Conservation (phyloP, 2,329 filamentous ascomycete species). For the Aspergillus unguis region DNA sequence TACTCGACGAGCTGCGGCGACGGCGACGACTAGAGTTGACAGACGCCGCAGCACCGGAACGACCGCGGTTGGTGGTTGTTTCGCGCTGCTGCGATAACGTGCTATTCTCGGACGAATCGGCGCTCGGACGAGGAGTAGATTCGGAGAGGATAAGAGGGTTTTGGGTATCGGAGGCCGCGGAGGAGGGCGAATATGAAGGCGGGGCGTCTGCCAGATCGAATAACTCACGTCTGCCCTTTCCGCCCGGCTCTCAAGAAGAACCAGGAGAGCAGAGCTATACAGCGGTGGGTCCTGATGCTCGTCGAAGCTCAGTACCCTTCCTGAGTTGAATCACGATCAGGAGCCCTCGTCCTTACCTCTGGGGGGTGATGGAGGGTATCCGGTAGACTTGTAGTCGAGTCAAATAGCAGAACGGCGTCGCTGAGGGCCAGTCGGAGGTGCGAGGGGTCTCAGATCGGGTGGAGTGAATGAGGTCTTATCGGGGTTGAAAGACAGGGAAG, state of each 20-base stretch:
- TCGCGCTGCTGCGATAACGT: constrained; percentile 21
- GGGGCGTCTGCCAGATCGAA: constrained; percentile 72
- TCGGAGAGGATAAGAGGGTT: constrained; percentile 54
- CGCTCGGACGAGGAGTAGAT: constrained; percentile 40
- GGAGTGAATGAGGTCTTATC: constrained; percentile 23
- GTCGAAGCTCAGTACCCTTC: constrained; percentile 17
- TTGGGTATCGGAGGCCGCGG: constrained; percentile 66
- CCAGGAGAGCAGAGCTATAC: constrained; percentile 44
- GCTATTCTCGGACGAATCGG: constrained; percentile 21
- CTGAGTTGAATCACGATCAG: constrained; percentile 13
- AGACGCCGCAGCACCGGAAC: constrained; percentile 12
- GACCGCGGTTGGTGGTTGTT: constrained; percentile 10
- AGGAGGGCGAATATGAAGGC: constrained; percentile 55
- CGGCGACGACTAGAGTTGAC: constrained; percentile 28
- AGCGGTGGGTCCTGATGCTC: constrained; percentile 30
- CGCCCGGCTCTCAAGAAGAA: constrained; percentile 43
- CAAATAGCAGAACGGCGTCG: not conserved
- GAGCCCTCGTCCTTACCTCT: constrained; percentile 12
- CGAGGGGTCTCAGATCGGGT: constrained; percentile 8
- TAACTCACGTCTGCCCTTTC: constrained; percentile 44
- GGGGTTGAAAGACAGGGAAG: constrained; percentile 12
- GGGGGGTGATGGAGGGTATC: not conserved
- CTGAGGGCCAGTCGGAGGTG: not conserved
- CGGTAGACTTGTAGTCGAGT: not conserved
- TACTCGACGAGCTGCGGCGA: constrained; percentile 30